phyloP scores from a whole-genome alignment of 2,329 filamentous ascomycete species.

The Chalara sp. region DNA sequence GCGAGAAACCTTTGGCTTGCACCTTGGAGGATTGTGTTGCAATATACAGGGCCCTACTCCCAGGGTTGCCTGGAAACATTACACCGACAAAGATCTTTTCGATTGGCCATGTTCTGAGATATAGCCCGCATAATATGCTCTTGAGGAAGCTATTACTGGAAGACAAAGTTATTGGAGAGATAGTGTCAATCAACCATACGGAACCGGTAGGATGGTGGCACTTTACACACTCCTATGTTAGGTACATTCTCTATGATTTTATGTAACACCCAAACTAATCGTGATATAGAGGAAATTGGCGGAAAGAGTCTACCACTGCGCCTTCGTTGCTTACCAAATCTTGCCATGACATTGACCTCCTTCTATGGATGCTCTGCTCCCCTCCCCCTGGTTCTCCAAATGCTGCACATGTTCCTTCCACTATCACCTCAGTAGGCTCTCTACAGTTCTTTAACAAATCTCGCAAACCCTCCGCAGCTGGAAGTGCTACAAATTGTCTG shows the following conservation, averaged over 20 bases:
- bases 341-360: conserved; percentile 90
- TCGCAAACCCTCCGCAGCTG: conserved; percentile 71
- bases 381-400: conserved; percentile 29
- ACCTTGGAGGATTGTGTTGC: conserved; percentile 69
- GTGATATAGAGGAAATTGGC: conserved; percentile 74
- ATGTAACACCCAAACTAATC: background rate
- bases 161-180: conserved; percentile 72
- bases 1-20: conserved; percentile 89
- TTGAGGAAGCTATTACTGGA: conserved; percentile 72
- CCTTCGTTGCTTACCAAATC: conserved; percentile 89
- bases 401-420: conserved; percentile 65
- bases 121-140: conserved; percentile 86
- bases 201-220: conserved; percentile 98
- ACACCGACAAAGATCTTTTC: conserved; percentile 59
- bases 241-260: conserved; percentile 31
- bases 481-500: conserved; percentile 78
- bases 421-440: conserved; percentile 68
- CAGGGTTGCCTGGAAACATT: conserved; percentile 26
- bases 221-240: conserved; percentile 83
- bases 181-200: conserved; percentile 82
- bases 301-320: conserved; percentile 67
- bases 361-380: conserved; percentile 85
- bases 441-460: conserved; percentile 71
- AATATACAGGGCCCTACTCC: conserved; percentile 57
- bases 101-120: conserved; percentile 88